A percentile compares a stretch with the other conserved stretches of the same genome.
These are phyloP conservation scores for Vitis rupestris DNA, from an alignment of 164 flowering plant species.

Conservation along the genomic window DNA sequence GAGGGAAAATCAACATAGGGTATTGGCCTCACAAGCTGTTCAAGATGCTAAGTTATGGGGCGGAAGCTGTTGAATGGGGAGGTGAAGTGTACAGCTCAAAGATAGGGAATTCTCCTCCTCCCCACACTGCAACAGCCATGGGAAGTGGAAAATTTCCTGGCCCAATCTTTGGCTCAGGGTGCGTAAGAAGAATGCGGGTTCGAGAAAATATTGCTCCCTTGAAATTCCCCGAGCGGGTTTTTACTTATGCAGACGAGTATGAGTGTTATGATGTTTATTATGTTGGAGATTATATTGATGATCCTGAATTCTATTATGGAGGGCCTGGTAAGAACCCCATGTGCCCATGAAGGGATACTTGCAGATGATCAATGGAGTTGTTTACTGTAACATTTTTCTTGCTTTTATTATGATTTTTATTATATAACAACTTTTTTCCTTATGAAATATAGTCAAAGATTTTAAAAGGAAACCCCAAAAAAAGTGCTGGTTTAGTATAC, in stretches of 20 bases:
- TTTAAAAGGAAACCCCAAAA: no score
- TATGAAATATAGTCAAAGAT: no score
- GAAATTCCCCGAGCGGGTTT: slow-evolving; percentile 30
- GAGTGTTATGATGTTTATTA: slow-evolving; percentile 18
- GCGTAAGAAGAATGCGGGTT: slow-evolving; percentile 22
- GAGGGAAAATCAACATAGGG: slow-evolving; percentile 35
- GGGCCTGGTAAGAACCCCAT: slow-evolving; percentile 30
- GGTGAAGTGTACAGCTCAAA: slow-evolving; percentile 53
- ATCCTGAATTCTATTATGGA: slow-evolving; percentile 36
- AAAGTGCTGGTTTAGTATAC: no score
- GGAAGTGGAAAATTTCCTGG: slow-evolving; percentile 37
- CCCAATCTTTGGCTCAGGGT: slow-evolving; percentile 14
- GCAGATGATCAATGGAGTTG: neutral
- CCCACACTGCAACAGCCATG: slow-evolving; percentile 53
- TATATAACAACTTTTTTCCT: no score
- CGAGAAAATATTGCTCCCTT: slow-evolving; percentile 18
- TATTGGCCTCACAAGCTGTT: slow-evolving; percentile 51
- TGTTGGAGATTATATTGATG: slow-evolving; percentile 13
- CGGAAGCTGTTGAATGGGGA: slow-evolving; percentile 44
- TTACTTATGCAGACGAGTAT: slow-evolving; percentile 24
- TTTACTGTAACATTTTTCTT: neutral
- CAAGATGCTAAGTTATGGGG: slow-evolving; percentile 10
- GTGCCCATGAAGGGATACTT: slow-evolving; percentile 22
- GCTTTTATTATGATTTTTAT: neutral
- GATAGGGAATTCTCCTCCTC: slow-evolving; percentile 31